Evolutionary conservation across 2,329 filamentous ascomycete species (phyloP).

Genomic region (Ceratocystis eucalypticola): DNA sequence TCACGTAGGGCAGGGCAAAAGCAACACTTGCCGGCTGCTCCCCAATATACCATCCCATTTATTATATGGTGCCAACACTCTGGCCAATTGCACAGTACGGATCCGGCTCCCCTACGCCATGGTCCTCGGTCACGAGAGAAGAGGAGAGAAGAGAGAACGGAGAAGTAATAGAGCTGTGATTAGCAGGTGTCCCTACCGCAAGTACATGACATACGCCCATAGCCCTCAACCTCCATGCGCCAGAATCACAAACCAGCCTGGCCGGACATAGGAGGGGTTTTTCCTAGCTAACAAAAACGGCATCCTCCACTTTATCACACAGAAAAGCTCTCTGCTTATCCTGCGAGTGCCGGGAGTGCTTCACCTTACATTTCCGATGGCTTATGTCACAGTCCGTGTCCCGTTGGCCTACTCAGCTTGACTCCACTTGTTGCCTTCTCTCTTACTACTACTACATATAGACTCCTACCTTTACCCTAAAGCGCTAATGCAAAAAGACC

Average conservation of each 20-base stretch:
- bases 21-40: background rate
- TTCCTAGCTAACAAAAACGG: too few relatives aligned
- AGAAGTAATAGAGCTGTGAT: background rate
- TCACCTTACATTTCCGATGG: too few relatives aligned
- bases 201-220: background rate
- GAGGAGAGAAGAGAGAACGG: too few relatives aligned
- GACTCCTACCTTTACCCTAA: background rate
- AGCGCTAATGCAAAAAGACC: conserved; percentile 3
- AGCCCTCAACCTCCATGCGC: too few relatives aligned
- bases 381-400: too few relatives aligned
- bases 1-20: background rate
- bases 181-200: background rate
- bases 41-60: background rate
- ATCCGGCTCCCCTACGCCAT: background rate
- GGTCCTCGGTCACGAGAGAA: background rate
- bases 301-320: too few relatives aligned
- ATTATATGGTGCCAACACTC: background rate
- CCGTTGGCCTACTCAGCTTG: too few relatives aligned
- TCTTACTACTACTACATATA: too few relatives aligned
- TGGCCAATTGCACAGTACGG: background rate
- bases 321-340: background rate
- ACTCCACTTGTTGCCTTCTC: too few relatives aligned
- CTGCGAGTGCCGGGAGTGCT: background rate
- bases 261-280: too few relatives aligned
- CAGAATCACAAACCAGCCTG: too few relatives aligned